Evolutionary conservation across 164 flowering plant genomes (phyloP), one percentile per base, ranked within the genome.

Genomic region (Kalanchoe fedtschenkoi): DNA sequence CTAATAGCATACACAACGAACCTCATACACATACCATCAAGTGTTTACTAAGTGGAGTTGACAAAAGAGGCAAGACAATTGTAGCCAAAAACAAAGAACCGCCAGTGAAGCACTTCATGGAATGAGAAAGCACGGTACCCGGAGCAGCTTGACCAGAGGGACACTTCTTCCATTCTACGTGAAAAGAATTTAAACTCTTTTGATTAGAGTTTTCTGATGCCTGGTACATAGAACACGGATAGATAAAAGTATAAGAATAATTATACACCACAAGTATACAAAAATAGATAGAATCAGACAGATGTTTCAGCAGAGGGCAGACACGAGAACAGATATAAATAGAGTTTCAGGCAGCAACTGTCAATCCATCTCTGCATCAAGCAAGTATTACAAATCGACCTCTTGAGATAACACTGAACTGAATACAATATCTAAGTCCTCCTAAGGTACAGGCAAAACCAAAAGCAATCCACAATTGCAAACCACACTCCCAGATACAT

Each of bases 101-200:
- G 80, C 96, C 93, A 83, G 70, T 86, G 85, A 65, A 91, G 91
- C 68, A 82, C 86, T 86, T 89, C 85, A 70, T 76, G 81, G 79
- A 86, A 78, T 69, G 88, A 83, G 60, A 87, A 76, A 69, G 72
- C 71, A 69, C 65, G 71, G 65, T 60, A 74, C 67, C 65, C 79
- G 79, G 55, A 69, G 83, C 78, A 74, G 66, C 77, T 80, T 77
- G 96, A 78, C 80, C 79, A 78, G 62, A 76, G 62, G 79, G 70
- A 65, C 47, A 66, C 78, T 76, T 75, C 79, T 84, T 89, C 99
- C 99, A 95, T 95, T 74, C 79, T 89, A 81, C 57, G 66, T 28
- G 34, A 68, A 72, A 70, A 60, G 64, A 67, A 58, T 34, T 6
- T 61, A 74, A 63, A 47, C 60, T 54, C 59, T 75, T 69, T 47